Base-by-base conservation (phyloP, 345 rosid genomes). In the Schrenkiella parvula region DNA sequence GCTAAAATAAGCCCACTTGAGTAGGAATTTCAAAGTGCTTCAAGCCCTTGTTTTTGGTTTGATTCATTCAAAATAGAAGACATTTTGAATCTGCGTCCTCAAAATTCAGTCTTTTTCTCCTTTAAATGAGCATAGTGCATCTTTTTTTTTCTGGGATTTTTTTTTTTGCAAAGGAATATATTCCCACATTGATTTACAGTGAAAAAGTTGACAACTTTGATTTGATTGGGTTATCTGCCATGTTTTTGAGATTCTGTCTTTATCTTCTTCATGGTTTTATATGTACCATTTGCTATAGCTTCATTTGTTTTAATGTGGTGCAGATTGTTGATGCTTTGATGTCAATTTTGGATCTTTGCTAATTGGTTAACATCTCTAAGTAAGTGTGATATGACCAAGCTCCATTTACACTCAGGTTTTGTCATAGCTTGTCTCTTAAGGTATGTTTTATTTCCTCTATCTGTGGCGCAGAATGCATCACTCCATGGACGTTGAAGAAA, bases 401-500 rank as follows among this genome's bases (percentile, higher is more conserved):
- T 64, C 13, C 28, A 37, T 34, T 9, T 48, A 21, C 21, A 22
- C n/a, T 42, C 39, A 21, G 12, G 48, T 31, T 14, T 64, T 38
- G 2, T 65, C 37, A 68, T 58, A 67, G 58, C 74, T 77, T 75
- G 71, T 12, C 15, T 55, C 77, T 4, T 51, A 72, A 77, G 78
- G 55, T 43, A 46, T 51, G 52, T 47, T 21, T 59, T 58, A 48
- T 31, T 74, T 9, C 6, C 12, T 60, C 21, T 15, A 7, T 10
- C 17, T 32, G 34, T 43, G 31, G 51, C 22, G 15, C 57, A 69
- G 74, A 52, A 60, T 51, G 42, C 13, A 28, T 69, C 53, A 4
- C 18, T 70, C 68, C 56, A 93, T 91, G 97, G 91, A 82, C 39
- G 63, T 64, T 66, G 82, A 64, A 39, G 82, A 83, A 50, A 32